Evolutionary conservation across 768 basidiomycete species (phyloP).

Genomic region (Boletus edulis): DNA sequence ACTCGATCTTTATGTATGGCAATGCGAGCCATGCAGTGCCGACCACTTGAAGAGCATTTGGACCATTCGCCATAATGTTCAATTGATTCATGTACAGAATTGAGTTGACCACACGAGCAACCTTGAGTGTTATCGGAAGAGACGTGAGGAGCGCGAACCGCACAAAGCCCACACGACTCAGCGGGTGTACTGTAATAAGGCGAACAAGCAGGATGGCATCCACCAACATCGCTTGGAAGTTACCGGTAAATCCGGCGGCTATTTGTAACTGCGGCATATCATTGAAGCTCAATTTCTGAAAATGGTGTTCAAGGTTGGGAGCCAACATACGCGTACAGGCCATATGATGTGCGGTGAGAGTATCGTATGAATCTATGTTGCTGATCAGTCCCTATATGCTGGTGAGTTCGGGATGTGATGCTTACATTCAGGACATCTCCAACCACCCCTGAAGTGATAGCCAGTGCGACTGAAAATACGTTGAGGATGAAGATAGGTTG

Average conservation of each 20-base stretch:
- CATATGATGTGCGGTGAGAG: slow-evolving; percentile 15
- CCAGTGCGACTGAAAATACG: slow-evolving; percentile 4
- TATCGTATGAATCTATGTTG: slow-evolving; percentile 20
- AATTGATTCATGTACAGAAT: slow-evolving; percentile 12
- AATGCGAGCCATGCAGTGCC: slow-evolving; percentile 10
- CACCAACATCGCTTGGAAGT: slow-evolving; percentile 21
- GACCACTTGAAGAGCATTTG: neutral
- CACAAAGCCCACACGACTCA: slow-evolving; percentile 1
- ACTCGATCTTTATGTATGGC: slow-evolving; percentile 32
- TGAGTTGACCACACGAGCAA: slow-evolving; percentile 17
- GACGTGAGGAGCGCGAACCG: slow-evolving; percentile 13
- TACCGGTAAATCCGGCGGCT: slow-evolving; percentile 18
- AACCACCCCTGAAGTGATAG: slow-evolving; percentile 8
- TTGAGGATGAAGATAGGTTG: slow-evolving; percentile 27
- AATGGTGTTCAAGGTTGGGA: neutral
- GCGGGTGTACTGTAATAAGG: slow-evolving; percentile 20
- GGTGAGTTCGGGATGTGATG: no score
- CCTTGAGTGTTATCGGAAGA: slow-evolving; percentile 21
- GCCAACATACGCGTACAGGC: slow-evolving; percentile 5
- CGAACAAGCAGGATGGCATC: slow-evolving; percentile 24
- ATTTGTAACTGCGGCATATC: slow-evolving; percentile 10
- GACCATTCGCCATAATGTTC: neutral
- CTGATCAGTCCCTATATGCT: neutral
- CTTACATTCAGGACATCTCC: slow-evolving; percentile 8
- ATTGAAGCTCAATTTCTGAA: neutral